These are phyloP conservation scores for Dipteronia sinensis DNA, from an alignment of 345 rosid species.

Conservation along the genomic window DNA sequence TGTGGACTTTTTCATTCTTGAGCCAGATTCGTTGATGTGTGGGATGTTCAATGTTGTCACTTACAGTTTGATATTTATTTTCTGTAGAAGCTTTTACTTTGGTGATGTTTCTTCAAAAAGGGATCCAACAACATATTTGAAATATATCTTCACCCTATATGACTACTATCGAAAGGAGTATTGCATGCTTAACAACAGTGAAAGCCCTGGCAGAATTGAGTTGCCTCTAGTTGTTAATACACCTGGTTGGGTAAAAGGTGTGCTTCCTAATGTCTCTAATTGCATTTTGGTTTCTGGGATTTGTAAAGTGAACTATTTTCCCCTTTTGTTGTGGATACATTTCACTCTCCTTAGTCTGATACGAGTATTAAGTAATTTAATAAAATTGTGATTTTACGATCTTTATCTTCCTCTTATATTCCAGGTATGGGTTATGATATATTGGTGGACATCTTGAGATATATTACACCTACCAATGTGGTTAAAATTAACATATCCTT, in stretches of 20 bases:
- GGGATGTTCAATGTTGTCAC: not conserved
- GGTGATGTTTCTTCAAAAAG: conserved; percentile 90
- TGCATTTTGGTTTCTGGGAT: not conserved
- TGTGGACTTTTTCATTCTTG: not conserved
- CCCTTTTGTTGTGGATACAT: not conserved
- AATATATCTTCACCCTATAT: conserved; percentile 52
- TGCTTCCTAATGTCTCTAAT: conserved; percentile 11
- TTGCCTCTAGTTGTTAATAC: conserved; percentile 89
- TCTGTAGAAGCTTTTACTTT: conserved; percentile 71
- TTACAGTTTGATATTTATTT: conserved; percentile 19
- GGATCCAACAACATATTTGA: conserved; percentile 74
- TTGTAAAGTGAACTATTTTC: not conserved
- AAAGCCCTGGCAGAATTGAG: conserved; percentile 40
- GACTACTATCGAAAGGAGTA: conserved; percentile 63
- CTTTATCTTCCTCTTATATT: conserved; percentile 12
- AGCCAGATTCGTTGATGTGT: not conserved
- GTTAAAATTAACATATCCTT: conserved; percentile 79
- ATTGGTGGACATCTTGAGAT: conserved; percentile 71
- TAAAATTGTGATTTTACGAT: not conserved
- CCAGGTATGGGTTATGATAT: conserved; percentile 90
- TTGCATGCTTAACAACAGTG: conserved; percentile 33
- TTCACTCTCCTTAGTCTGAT: not conserved
- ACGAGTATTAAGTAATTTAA: not conserved
- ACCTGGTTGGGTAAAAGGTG: conserved; percentile 99
- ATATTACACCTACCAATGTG: conserved; percentile 75